Evolutionary conservation across 176 grass and related monocot genomes (phyloP).

Genomic region (Oryza nivara): DNA sequence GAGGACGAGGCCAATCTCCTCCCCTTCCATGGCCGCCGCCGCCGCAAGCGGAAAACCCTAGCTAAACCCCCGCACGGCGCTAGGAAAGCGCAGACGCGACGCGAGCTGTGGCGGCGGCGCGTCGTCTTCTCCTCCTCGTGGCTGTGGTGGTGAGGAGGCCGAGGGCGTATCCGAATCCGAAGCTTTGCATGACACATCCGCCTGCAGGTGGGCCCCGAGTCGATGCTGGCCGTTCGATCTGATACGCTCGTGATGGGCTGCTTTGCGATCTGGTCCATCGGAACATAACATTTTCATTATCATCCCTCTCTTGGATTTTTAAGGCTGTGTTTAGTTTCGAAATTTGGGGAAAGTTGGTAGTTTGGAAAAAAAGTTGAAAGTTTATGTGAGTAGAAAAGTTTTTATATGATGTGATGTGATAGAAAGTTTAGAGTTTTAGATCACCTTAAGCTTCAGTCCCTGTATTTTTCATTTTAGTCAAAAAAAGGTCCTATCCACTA

Average conservation of each 20-base stretch:
- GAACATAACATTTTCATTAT: too few relatives aligned
- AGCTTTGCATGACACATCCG: not conserved
- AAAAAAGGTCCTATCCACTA: too few relatives aligned
- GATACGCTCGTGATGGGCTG: not conserved
- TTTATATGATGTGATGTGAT: too few relatives aligned
- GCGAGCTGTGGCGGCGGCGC: not conserved
- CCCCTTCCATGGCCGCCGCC: conserved; percentile 65
- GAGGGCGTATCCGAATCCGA: conserved; percentile 48
- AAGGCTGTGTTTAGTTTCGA: too few relatives aligned
- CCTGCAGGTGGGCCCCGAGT: conserved; percentile 7
- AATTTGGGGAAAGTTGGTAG: too few relatives aligned
- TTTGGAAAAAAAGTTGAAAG: too few relatives aligned
- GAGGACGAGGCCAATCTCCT: conserved; percentile 85
- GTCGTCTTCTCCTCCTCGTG: not conserved
- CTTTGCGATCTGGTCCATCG: too few relatives aligned
- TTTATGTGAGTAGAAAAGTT: too few relatives aligned
- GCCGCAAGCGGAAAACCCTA: conserved; percentile 44
- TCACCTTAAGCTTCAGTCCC: too few relatives aligned
- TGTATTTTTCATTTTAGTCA: too few relatives aligned
- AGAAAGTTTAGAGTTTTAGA: too few relatives aligned
- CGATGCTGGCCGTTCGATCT: conserved; percentile 3
- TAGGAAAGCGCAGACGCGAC: not conserved
- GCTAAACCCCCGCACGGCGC: not conserved
- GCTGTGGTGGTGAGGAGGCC: conserved; percentile 34
- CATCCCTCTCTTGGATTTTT: too few relatives aligned